phyloP scores from a whole-genome alignment of 2,329 filamentous ascomycete species.

The Penicillium sp. region DNA sequence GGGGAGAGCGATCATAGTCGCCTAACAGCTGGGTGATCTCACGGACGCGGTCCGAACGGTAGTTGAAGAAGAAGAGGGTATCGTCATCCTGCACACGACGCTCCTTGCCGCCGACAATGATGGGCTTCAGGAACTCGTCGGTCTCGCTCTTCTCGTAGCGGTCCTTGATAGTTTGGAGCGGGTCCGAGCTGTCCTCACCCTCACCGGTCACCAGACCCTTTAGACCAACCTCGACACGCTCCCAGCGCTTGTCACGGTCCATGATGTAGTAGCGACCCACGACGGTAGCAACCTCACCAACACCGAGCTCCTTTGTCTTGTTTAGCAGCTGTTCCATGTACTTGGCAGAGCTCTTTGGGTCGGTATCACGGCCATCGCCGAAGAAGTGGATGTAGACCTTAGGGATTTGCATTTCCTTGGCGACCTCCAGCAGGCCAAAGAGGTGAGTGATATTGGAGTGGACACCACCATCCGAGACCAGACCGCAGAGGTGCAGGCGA shows the following conservation, averaged over 20 bases:
- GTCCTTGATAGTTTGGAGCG: slow-evolving; percentile 80
- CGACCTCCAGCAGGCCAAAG: slow-evolving; percentile 79
- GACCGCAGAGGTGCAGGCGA: slow-evolving; percentile 83
- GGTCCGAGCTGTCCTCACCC: slow-evolving; percentile 80
- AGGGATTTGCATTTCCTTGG: slow-evolving; percentile 81
- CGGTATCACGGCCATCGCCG: slow-evolving; percentile 94
- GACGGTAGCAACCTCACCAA: slow-evolving; percentile 84
- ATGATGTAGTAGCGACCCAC: slow-evolving; percentile 98
- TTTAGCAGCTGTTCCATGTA: slow-evolving; percentile 86
- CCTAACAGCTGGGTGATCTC: slow-evolving; percentile 95
- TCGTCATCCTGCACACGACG: slow-evolving; percentile 85
- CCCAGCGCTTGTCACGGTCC: slow-evolving; percentile 99
- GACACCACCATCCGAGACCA: slow-evolving; percentile 93
- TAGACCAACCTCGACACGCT: slow-evolving; percentile 83
- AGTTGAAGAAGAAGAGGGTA: slow-evolving; percentile 99
- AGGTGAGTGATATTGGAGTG: slow-evolving; percentile 96
- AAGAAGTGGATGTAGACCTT: slow-evolving; percentile 99
- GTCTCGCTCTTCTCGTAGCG: slow-evolving; percentile 84
- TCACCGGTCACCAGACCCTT: slow-evolving; percentile 83
- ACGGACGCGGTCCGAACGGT: slow-evolving; percentile 94
- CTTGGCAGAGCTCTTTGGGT: slow-evolving; percentile 85
- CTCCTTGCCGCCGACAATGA: slow-evolving; percentile 86
- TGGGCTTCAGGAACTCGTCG: slow-evolving; percentile 97
- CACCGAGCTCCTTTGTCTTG: slow-evolving; percentile 75
- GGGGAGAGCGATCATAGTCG: slow-evolving; percentile 84